phyloP scores from a whole-genome alignment of 2,329 filamentous ascomycete species.

The Zymoseptoria pseudotritici region DNA sequence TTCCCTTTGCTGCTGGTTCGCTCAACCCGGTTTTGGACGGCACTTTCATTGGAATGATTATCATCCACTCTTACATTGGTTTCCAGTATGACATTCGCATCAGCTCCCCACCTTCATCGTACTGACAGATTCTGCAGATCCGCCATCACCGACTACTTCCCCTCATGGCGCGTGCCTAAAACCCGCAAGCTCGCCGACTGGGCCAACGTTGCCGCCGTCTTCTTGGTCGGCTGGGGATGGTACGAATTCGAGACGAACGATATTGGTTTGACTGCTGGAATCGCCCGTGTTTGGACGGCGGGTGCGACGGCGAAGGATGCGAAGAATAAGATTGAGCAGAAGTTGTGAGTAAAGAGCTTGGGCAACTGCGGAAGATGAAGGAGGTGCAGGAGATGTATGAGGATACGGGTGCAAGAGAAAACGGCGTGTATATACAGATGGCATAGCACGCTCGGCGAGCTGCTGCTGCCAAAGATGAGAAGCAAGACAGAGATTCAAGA shows the following conservation, averaged over 20 bases:
- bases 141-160: constrained; percentile 86
- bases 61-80: constrained; percentile 92
- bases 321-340: constrained; percentile 11
- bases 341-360: background rate
- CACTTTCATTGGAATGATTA: constrained; percentile 69
- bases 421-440: background rate
- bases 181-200: constrained; percentile 63
- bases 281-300: constrained; percentile 86
- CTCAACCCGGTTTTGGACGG: constrained; percentile 86
- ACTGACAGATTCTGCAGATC: constrained; percentile 37
- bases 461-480: background rate
- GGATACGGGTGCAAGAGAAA: background rate
- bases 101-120: background rate
- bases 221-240: constrained; percentile 75
- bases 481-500: background rate
- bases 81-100: constrained; percentile 58
- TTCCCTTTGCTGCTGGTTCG: constrained; percentile 85
- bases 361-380: background rate
- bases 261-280: constrained; percentile 81
- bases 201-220: constrained; percentile 69
- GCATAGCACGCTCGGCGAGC: background rate
- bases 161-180: constrained; percentile 60
- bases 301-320: constrained; percentile 16
- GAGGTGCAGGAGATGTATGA: background rate
- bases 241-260: constrained; percentile 99